Conservation (phyloP, 2,329 filamentous ascomycete species). For the Penicillium sp. region DNA sequence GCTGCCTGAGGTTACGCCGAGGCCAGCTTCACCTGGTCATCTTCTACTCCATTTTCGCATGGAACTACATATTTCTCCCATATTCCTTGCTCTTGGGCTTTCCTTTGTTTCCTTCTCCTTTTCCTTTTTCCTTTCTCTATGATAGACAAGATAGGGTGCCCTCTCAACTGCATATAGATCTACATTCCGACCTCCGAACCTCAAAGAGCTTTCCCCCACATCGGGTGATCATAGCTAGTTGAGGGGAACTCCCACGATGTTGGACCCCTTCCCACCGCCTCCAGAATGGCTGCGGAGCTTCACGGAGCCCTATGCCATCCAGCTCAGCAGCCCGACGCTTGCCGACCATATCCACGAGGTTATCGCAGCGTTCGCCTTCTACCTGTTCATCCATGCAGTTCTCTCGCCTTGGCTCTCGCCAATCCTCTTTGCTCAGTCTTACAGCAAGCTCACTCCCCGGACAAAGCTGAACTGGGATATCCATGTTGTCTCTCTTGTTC, state of each 20-base stretch:
- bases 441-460: constrained; percentile 54
- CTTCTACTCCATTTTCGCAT: constrained; percentile 1
- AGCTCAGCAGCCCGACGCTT: constrained; percentile 55
- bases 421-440: constrained; percentile 55
- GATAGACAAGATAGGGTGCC: constrained; percentile 11
- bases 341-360: constrained; percentile 64
- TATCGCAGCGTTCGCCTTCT: constrained; percentile 55
- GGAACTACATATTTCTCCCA: constrained; percentile 1
- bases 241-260: constrained; percentile 34
- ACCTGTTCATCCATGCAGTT: constrained; percentile 55
- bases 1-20: constrained; percentile 22
- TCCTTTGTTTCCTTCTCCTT: constrained; percentile 12
- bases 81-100: neutral
- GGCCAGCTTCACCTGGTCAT: constrained; percentile 16
- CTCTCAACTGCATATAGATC: constrained; percentile 10
- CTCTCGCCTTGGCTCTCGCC: constrained; percentile 57
- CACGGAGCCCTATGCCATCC: constrained; percentile 52
- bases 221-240: constrained; percentile 19
- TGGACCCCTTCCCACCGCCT: constrained; percentile 48
- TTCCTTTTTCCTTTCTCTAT: constrained; percentile 11
- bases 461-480: constrained; percentile 67
- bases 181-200: constrained; percentile 7
- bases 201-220: constrained; percentile 17
- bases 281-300: constrained; percentile 53
- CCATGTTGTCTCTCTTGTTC: constrained; percentile 63